Evolutionary conservation across 192 early-diverging fungal species (phyloP).

Genomic region (Phycomyces blakesleeanus): DNA sequence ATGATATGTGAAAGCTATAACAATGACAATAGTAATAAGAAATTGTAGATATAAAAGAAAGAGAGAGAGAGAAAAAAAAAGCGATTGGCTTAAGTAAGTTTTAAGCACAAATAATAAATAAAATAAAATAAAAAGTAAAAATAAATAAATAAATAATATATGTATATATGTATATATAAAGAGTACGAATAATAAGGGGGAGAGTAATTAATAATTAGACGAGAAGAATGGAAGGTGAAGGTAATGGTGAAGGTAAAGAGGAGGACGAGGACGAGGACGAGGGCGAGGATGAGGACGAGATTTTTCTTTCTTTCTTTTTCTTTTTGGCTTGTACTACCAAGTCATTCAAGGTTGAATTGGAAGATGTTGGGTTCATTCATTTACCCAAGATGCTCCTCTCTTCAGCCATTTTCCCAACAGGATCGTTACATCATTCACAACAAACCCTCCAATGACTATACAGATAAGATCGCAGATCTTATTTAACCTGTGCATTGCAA

Average conservation of each 20-base stretch:
- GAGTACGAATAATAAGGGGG: neutral
- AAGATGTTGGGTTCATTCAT: slow-evolving; percentile 28
- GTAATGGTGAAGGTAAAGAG: neutral
- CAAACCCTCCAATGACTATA: slow-evolving; percentile 31
- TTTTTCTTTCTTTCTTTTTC: neutral
- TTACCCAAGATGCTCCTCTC: slow-evolving; percentile 35
- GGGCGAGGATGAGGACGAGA: neutral
- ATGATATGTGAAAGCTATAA: no score
- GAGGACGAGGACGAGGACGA: neutral
- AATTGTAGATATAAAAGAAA: no score
- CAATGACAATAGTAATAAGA: no score
- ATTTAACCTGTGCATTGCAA: slow-evolving; percentile 15
- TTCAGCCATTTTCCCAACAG: slow-evolving; percentile 40
- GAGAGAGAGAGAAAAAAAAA: no score
- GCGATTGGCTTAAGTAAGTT: no score
- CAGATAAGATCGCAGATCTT: slow-evolving; percentile 24
- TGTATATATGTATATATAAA: neutral
- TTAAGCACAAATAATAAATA: no score
- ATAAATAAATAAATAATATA: no score
- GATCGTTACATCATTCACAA: slow-evolving; percentile 31
- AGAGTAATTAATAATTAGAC: neutral
- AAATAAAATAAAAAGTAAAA: no score
- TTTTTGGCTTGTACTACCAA: no score
- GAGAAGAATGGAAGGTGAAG: neutral
- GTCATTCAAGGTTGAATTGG: neutral